Evolutionary conservation across 352 stramenopile species (phyloP), one percentile per base, ranked within the genome.

Genomic region (Pythium monospermum): DNA sequence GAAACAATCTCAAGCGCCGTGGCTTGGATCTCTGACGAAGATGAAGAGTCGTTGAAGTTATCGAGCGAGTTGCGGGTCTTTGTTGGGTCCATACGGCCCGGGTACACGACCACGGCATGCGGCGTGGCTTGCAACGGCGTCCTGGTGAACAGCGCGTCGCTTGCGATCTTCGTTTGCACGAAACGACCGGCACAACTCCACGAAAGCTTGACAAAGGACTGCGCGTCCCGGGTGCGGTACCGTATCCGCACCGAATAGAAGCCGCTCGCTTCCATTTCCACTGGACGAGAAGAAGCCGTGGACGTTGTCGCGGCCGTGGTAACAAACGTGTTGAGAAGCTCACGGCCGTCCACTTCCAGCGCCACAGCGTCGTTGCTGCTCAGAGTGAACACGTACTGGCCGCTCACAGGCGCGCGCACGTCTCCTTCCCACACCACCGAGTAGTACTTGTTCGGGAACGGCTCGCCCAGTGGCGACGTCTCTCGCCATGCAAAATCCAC

Each of bases 401-500:
- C 88, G n/a, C 66, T 78, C 15, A 54, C 52, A 1, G 53, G 56
- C 23, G 71, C 57, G 12, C 59, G 68, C 1, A 93, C 19, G 30
- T 93, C 80, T 2, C 82, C 82, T 26, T 71, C 50, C 82, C 82
- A 93, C 0, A 60, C 32, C 2, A 93, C 74, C 15, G 77, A 88
- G 49, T 84, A 92, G 63, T 84, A 83, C 41, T 80, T 85, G 61
- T 81, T 84, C 0, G 82, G 82, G 30, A 85, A 92, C 26, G 72
- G 68, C 27, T 86, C 68, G 6, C 73, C 69, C 1, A 90, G 51
- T 18, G 78, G 78, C 16, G 76, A 85, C 0, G 45, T 50, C 41
- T 87, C 76, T 21, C 53, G 49, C 93, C 93, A 99, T 36, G 87
- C 58, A 60, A 98, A 98, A 15, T 83, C 69, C 11, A 99, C 57